Conservation (phyloP, 2,329 filamentous ascomycete species). For the Hypoxylon sp. region DNA sequence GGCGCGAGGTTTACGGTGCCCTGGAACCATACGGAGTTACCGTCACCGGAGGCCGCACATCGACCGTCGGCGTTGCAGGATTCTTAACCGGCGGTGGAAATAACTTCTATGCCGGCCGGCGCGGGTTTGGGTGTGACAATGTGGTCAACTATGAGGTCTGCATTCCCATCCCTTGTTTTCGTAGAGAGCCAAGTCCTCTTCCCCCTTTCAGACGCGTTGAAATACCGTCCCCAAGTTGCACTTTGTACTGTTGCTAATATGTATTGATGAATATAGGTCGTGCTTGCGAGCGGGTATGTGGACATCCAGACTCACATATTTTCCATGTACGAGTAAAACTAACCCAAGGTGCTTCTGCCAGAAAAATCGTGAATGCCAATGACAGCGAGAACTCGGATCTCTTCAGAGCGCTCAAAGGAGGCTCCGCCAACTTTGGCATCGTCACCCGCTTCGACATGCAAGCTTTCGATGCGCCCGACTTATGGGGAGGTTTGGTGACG, state of each 20-base stretch:
- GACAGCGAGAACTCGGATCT: conserved; percentile 49
- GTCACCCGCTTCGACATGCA: conserved; percentile 45
- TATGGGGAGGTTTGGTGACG: conserved; percentile 31
- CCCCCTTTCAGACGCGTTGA: too few relatives aligned
- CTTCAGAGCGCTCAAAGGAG: conserved; percentile 55
- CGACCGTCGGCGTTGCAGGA: conserved; percentile 40
- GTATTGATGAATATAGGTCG: conserved; percentile 40
- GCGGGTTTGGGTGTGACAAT: conserved; percentile 56
- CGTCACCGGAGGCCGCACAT: conserved; percentile 37
- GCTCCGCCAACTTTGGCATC: conserved; percentile 54
- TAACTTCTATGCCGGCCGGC: conserved; percentile 36
- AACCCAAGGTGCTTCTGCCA: background rate
- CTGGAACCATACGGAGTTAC: conserved; percentile 33
- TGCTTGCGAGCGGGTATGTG: conserved; percentile 49
- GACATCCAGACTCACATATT: too few relatives aligned
- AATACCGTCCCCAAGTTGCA: background rate
- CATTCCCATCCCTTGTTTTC: background rate
- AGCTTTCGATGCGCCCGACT: conserved; percentile 16
- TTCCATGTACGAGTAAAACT: background rate
- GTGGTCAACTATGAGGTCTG: conserved; percentile 49
- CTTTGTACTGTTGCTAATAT: background rate
- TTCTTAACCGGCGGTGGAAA: conserved; percentile 41
- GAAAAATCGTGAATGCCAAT: conserved; percentile 50
- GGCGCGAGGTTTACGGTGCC: conserved; percentile 35
- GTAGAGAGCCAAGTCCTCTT: too few relatives aligned